phyloP scores from a whole-genome alignment of 768 basidiomycete genomes.

The Rhizopogon vesiculosus region DNA sequence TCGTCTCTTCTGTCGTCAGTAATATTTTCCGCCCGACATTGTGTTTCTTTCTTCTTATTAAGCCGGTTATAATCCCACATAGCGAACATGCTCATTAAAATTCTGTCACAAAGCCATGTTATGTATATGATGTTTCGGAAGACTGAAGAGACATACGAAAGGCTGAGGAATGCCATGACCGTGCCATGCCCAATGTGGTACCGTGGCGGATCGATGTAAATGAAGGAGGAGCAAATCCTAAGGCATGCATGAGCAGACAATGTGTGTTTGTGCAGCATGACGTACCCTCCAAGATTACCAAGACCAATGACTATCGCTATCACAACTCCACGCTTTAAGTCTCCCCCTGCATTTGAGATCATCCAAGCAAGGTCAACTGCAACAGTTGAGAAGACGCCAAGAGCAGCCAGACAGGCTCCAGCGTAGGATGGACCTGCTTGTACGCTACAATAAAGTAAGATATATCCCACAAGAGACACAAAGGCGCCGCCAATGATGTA shows the following conservation, averaged over 20 bases:
- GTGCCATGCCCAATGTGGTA: slow-evolving; percentile 33
- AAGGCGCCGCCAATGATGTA: slow-evolving; percentile 39
- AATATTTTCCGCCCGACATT: slow-evolving; percentile 41
- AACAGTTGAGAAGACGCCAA: slow-evolving; percentile 49
- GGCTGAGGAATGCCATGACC: slow-evolving; percentile 28
- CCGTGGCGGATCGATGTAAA: slow-evolving; percentile 34
- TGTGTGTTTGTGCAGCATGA: slow-evolving; percentile 4
- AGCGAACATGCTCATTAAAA: slow-evolving; percentile 35
- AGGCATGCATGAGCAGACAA: no score
- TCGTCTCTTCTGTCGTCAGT: slow-evolving; percentile 33
- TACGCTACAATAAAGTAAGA: slow-evolving; percentile 36
- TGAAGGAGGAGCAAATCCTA: slow-evolving; percentile 38
- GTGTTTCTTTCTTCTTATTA: slow-evolving; percentile 43
- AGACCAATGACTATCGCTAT: slow-evolving; percentile 50
- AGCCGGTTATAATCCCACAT: slow-evolving; percentile 47
- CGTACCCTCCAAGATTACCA: slow-evolving; percentile 50
- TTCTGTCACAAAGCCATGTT: slow-evolving; percentile 26
- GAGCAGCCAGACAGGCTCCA: slow-evolving; percentile 45
- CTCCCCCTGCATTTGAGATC: slow-evolving; percentile 53
- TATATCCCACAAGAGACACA: slow-evolving; percentile 47
- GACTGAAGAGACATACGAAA: slow-evolving; percentile 14
- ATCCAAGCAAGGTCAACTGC: slow-evolving; percentile 48
- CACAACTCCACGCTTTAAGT: slow-evolving; percentile 45
- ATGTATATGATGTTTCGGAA: slow-evolving; percentile 15
- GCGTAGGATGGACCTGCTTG: slow-evolving; percentile 29